Evolutionary conservation across 768 basidiomycete species (phyloP).

Genomic region (Hericium coralloides): DNA sequence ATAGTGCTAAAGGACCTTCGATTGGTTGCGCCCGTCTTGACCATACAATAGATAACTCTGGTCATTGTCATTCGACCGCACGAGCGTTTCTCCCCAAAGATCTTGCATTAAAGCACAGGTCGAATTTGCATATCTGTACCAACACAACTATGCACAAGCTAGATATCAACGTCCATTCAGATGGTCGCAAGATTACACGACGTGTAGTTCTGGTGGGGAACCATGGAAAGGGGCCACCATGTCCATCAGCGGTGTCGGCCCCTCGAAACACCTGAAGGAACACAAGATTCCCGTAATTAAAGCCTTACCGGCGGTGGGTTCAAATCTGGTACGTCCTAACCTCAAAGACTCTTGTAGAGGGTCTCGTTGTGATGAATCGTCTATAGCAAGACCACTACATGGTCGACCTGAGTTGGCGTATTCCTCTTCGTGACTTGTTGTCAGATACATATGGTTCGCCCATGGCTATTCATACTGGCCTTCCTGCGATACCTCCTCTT

Average conservation of each 20-base stretch:
- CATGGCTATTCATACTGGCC: not conserved
- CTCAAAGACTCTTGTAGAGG: not conserved
- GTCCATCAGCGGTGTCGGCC: not conserved
- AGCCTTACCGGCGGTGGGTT: not conserved
- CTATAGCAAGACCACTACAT: not conserved
- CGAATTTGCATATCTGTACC: not conserved
- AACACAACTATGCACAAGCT: not conserved
- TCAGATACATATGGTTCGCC: not conserved
- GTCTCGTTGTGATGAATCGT: not conserved
- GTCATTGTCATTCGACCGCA: not conserved
- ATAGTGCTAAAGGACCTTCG: not conserved
- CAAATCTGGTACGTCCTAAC: not conserved
- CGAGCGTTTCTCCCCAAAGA: not conserved
- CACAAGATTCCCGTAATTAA: not conserved
- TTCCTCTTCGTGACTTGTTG: not conserved
- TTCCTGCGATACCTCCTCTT: not conserved
- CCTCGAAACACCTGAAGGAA: not conserved
- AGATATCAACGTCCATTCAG: not conserved
- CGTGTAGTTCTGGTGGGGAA: not conserved
- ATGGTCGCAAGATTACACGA: not conserved
- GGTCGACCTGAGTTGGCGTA: not conserved
- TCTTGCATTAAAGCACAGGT: not conserved
- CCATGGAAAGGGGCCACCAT: not conserved
- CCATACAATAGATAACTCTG: not conserved
- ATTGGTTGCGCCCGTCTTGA: not conserved